Conservation (phyloP, 164 flowering plant species). For the Brasenia schreberi region DNA sequence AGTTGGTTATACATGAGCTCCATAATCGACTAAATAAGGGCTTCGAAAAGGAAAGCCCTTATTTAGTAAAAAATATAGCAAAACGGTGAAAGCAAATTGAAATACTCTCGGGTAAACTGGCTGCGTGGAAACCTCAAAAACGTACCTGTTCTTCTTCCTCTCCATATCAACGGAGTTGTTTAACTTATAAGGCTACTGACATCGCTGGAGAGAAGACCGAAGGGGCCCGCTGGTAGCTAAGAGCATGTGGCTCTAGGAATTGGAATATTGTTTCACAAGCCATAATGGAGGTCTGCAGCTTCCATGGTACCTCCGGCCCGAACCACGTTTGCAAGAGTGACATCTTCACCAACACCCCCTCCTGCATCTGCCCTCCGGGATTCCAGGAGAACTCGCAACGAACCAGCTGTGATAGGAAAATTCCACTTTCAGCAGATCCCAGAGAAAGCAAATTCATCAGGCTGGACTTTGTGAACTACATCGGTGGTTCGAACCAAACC, state of each 20-base stretch:
- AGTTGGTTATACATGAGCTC: no score
- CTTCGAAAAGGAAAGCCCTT: no score
- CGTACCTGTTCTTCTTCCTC: no score
- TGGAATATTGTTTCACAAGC: constrained; percentile 55
- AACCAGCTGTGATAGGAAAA: constrained; percentile 23
- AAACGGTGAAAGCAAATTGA: no score
- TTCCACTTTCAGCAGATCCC: constrained; percentile 1
- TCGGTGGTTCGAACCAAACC: constrained; percentile 13
- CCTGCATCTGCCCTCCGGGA: constrained; percentile 57
- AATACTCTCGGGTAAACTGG: no score
- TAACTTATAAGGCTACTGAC: no score
- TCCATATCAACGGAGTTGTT: no score
- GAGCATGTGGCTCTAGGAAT: constrained; percentile 3
- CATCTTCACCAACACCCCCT: constrained; percentile 8
- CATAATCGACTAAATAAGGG: no score
- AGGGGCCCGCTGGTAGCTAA: no score
- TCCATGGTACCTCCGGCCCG: constrained; percentile 40
- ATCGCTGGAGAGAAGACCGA: no score
- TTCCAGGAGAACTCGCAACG: constrained; percentile 6
- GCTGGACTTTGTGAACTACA: constrained; percentile 50
- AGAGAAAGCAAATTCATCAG: constrained; percentile 27
- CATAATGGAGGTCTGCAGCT: constrained; percentile 25
- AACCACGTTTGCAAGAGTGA: constrained; percentile 31
- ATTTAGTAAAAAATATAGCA: no score
- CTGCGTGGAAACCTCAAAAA: no score